These are phyloP conservation scores for Penicillium nucicola DNA, from an alignment of 495 filamentous ascomycete species.

Conservation along the genomic window DNA sequence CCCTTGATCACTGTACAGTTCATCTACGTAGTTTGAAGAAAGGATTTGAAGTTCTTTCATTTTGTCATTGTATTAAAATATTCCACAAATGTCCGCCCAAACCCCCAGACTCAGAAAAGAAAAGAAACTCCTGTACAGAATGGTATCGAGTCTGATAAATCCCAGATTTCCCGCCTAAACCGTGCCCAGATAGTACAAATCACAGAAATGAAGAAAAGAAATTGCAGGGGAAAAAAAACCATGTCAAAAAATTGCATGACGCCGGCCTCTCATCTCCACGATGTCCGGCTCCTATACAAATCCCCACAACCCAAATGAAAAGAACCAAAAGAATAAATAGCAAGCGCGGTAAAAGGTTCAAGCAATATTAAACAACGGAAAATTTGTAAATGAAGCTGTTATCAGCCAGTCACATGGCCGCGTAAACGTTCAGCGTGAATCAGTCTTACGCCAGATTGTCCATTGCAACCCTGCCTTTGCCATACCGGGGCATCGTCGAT, in stretches of 20 bases:
- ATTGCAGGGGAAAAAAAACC: conserved; percentile 2
- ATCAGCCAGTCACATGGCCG: neutral
- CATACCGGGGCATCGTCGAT: neutral
- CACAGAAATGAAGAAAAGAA: conserved; percentile 9
- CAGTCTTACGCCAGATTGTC: neutral
- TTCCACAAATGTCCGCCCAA: conserved; percentile 14
- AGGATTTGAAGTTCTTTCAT: conserved; percentile 11
- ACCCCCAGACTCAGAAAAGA: conserved; percentile 6
- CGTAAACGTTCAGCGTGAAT: neutral
- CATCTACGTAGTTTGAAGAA: too few species aligned
- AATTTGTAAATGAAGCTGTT: neutral
- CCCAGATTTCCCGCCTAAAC: conserved; percentile 15
- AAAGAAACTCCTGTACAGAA: conserved; percentile 37
- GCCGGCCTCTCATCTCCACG: conserved; percentile 19
- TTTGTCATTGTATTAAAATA: conserved; percentile 16
- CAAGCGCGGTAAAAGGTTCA: conserved; percentile 6
- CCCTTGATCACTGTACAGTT: too few species aligned
- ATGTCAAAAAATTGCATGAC: conserved; percentile 17
- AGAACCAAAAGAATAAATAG: conserved; percentile 4
- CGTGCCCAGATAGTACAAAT: conserved; percentile 24
- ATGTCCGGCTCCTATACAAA: conserved; percentile 23
- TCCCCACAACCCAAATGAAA: conserved; percentile 4
- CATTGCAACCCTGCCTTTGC: neutral
- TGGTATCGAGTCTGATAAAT: conserved; percentile 41
- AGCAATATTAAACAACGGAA: neutral